Evolutionary conservation across 768 basidiomycete species (phyloP).

Genomic region (Hypholoma sublateritium): DNA sequence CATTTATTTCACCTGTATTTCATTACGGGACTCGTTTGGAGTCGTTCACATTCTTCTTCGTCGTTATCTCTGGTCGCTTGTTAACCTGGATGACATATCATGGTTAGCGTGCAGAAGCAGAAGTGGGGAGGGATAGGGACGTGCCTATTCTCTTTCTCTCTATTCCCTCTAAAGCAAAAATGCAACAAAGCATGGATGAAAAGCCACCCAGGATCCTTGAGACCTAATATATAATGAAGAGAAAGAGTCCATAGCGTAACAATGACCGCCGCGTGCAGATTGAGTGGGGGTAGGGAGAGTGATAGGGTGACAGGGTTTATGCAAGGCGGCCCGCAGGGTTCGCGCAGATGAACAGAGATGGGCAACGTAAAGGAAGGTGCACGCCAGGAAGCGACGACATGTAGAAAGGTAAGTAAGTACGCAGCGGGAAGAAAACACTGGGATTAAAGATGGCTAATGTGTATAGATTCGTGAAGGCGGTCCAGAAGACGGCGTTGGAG

Average conservation of each 20-base stretch:
- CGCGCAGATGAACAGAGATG: neutral
- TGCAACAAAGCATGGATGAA: constrained; percentile 7
- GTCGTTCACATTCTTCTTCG: constrained; percentile 14
- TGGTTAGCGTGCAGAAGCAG: neutral
- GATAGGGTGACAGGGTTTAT: constrained; percentile 1
- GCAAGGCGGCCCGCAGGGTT: neutral
- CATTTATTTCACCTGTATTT: constrained; percentile 21
- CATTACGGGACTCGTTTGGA: constrained; percentile 19
- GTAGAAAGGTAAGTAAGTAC: constrained; percentile 22
- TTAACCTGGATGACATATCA: constrained; percentile 7
- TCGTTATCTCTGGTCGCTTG: neutral
- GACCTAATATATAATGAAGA: constrained; percentile 11
- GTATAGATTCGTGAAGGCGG: constrained; percentile 23
- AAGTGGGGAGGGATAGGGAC: neutral
- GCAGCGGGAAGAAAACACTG: constrained; percentile 12
- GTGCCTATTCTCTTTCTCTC: constrained; percentile 10
- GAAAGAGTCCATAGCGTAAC: neutral
- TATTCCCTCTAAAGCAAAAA: constrained; percentile 11
- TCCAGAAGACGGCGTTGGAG: constrained; percentile 22
- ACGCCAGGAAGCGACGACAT: constrained; percentile 10
- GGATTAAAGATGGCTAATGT: constrained; percentile 20
- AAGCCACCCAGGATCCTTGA: neutral
- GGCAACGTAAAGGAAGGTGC: neutral
- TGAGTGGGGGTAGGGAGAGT: neutral
- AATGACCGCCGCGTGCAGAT: neutral